These are phyloP conservation scores for Metschnikowia lochheadii DNA, from an alignment of 805 yeast species.

Conservation along the genomic window DNA sequence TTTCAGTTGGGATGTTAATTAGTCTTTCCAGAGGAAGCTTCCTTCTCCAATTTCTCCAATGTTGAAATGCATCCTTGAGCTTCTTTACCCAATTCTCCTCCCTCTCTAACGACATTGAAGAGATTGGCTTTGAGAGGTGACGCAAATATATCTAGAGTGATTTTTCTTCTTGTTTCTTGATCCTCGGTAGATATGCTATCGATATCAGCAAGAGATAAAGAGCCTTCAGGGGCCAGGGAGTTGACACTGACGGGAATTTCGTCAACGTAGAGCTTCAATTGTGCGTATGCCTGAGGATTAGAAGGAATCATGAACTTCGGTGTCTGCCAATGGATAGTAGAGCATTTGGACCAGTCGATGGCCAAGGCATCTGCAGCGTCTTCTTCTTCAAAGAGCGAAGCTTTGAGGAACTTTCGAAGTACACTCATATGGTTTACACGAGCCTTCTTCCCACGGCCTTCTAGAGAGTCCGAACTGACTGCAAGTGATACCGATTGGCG, in stretches of 20 bases:
- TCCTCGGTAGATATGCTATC: slow-evolving; percentile 58
- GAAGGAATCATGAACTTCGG: slow-evolving; percentile 46
- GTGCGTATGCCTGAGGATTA: slow-evolving; percentile 60
- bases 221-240: slow-evolving; percentile 19
- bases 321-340: slow-evolving; percentile 45
- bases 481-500: slow-evolving; percentile 34
- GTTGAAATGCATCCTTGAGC: slow-evolving; percentile 27
- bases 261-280: slow-evolving; percentile 54
- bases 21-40: not conserved
- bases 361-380: slow-evolving; percentile 14
- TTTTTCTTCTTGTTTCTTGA: slow-evolving; percentile 47
- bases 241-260: slow-evolving; percentile 23
- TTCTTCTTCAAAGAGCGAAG: slow-evolving; percentile 35
- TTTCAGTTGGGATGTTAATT: not conserved
- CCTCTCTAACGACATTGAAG: slow-evolving; percentile 54
- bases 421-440: slow-evolving; percentile 39
- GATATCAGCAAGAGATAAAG: slow-evolving; percentile 33
- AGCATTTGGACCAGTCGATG: slow-evolving; percentile 14
- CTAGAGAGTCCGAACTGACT: slow-evolving; percentile 29
- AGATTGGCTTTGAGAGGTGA: slow-evolving; percentile 49
- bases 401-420: slow-evolving; percentile 41
- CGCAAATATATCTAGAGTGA: slow-evolving; percentile 51
- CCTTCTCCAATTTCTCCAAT: slow-evolving; percentile 9
- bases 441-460: slow-evolving; percentile 34
- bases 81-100: slow-evolving; percentile 65